Percentiles rank a stretch among this genome's conserved stretches.
phyloP scores from a whole-genome alignment of 2,329 filamentous ascomycete genomes.

The Aspergillus alliaceus region DNA sequence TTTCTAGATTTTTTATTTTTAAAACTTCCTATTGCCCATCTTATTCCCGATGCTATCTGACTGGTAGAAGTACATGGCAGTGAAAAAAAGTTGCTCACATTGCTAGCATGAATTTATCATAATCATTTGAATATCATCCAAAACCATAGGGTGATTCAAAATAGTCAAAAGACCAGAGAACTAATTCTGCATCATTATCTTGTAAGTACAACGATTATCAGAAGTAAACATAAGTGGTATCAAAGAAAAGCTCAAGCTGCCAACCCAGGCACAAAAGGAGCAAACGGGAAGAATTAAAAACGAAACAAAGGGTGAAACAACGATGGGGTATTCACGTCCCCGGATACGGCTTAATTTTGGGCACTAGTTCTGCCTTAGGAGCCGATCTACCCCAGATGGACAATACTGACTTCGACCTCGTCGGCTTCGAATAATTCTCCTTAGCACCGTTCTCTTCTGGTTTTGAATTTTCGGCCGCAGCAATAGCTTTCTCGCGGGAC shows the following conservation, averaged over 20 bases:
- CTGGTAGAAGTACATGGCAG: background rate
- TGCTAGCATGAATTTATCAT: background rate
- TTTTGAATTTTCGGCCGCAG: constrained; percentile 11
- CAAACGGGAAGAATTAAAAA: background rate
- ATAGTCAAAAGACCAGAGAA: background rate
- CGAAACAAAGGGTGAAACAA: background rate
- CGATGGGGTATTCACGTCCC: constrained; percentile 28
- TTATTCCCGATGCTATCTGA: background rate
- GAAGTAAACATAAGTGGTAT: constrained; percentile 2
- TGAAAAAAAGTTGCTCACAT: too few relatives aligned
- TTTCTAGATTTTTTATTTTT: background rate
- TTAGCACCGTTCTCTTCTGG: background rate
- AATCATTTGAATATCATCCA: background rate
- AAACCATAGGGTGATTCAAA: background rate
- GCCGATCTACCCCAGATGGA: constrained; percentile 28
- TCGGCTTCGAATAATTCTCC: constrained; percentile 20
- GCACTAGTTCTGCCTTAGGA: constrained; percentile 17
- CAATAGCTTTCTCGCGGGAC: constrained; percentile 29
- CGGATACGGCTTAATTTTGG: constrained; percentile 35
- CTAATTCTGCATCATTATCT: background rate
- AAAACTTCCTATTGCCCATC: background rate
- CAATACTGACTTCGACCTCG: constrained; percentile 31
- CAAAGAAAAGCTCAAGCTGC: background rate
- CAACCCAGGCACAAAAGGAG: background rate
- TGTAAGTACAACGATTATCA: background rate